Evolutionary conservation across 1,284 basidiomycete species (phyloP).

Genomic region (Lentinula novae-zelandiae): DNA sequence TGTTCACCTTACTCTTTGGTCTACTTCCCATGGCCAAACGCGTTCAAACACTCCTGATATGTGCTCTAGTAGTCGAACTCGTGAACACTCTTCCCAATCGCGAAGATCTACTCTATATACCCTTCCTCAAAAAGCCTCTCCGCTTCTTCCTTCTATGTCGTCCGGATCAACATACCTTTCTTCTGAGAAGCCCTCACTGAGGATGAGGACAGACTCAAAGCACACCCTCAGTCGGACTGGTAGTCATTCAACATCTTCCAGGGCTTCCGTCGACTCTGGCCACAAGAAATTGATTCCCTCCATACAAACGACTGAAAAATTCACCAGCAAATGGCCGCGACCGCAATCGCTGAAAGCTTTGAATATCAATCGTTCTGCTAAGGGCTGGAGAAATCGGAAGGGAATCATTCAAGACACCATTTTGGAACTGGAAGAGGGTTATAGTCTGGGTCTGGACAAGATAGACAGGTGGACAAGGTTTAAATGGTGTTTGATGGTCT

Average conservation of each 20-base stretch:
- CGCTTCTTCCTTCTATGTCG: conserved; percentile 1
- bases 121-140: background rate
- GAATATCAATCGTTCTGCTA: conserved; percentile 6
- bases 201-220: conserved; percentile 17
- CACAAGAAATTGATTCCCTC: conserved; percentile 24
- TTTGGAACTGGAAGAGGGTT: conserved; percentile 35
- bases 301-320: conserved; percentile 36
- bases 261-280: conserved; percentile 16
- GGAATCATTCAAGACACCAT: conserved; percentile 9
- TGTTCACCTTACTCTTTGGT: background rate
- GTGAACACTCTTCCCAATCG: conserved; percentile 5
- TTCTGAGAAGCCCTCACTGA: conserved; percentile 11
- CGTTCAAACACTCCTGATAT: background rate
- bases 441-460: conserved; percentile 33
- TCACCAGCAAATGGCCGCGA: conserved; percentile 52
- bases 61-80: background rate
- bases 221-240: conserved; percentile 10
- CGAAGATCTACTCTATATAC: conserved; percentile 18
- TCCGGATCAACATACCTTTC: background rate
- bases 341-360: conserved; percentile 34
- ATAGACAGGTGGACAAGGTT: conserved; percentile 46
- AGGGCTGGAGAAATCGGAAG: conserved; percentile 16
- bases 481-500: conserved; percentile 56
- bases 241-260: conserved; percentile 16
- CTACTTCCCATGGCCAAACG: background rate